Conservation (phyloP, 305 asterid genomes). For the Rubia balearica region DNA sequence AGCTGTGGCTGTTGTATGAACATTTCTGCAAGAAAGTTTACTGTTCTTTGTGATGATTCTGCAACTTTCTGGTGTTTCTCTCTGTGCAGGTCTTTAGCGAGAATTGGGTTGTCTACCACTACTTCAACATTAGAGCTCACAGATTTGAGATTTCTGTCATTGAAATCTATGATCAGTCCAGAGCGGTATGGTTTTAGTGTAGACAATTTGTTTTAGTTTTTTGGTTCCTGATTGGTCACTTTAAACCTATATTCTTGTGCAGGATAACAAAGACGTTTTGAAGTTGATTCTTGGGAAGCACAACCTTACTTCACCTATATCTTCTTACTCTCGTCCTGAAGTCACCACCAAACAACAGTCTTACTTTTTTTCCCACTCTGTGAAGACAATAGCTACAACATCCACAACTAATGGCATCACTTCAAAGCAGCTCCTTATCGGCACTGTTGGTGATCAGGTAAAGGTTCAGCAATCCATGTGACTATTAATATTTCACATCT, state of each 20-base stretch:
- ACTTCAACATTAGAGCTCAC: conserved; percentile 92
- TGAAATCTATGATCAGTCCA: conserved; percentile 94
- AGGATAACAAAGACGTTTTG: conserved; percentile 90
- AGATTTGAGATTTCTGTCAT: conserved; percentile 95
- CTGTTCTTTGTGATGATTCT: background rate
- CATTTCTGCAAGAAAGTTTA: background rate
- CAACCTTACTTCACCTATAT: conserved; percentile 77
- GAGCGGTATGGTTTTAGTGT: conserved; percentile 58
- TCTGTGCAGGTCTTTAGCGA: conserved; percentile 70
- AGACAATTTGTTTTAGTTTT: conserved; percentile 7
- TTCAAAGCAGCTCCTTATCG: conserved; percentile 88
- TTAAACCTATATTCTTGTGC: conserved; percentile 28
- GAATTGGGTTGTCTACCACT: conserved; percentile 98
- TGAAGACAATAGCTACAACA: conserved; percentile 79
- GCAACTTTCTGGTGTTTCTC: background rate
- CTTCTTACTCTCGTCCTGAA: conserved; percentile 91
- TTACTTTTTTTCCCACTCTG: conserved; percentile 76
- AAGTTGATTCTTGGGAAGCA: conserved; percentile 86
- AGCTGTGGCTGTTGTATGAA: background rate
- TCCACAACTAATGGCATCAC: conserved; percentile 95
- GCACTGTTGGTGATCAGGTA: conserved; percentile 95
- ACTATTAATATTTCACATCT: conserved; percentile 8
- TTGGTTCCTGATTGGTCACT: conserved; percentile 11
- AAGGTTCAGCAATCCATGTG: conserved; percentile 16
- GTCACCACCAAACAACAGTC: conserved; percentile 77